Evolutionary conservation across 2,329 filamentous ascomycete species (phyloP).

Genomic region (Shiraia bambusicola): DNA sequence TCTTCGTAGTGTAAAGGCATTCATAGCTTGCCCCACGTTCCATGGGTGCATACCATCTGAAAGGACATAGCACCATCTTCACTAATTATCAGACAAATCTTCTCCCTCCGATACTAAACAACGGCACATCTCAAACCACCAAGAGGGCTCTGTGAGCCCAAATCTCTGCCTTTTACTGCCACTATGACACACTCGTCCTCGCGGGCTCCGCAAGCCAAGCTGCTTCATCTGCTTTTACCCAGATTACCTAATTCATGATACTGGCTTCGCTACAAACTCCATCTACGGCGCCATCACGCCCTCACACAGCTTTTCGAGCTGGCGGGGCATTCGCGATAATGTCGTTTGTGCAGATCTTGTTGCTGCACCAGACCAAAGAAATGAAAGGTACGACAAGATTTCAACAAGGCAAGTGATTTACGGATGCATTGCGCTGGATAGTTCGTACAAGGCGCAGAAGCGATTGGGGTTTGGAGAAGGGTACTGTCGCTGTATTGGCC

Average conservation of each 20-base stretch:
- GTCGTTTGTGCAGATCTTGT: constrained; percentile 2
- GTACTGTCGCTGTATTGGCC: background rate
- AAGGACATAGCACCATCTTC: too few species aligned
- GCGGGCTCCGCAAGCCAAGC: constrained; percentile 2
- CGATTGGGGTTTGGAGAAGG: constrained; percentile 2
- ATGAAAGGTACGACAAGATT: constrained; percentile 7
- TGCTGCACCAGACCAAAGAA: constrained; percentile 6
- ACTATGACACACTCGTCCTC: constrained; percentile 6
- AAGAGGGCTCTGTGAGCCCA: constrained; percentile 1
- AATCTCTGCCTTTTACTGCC: constrained; percentile 5
- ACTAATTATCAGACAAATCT: background rate
- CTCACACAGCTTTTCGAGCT: constrained; percentile 5
- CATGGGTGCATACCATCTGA: too few species aligned
- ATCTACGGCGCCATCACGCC: constrained; percentile 4
- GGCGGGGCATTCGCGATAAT: constrained; percentile 5
- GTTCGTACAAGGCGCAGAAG: constrained; percentile 5
- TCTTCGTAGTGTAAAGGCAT: too few species aligned
- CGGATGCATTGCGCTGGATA: constrained; percentile 6
- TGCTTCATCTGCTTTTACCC: too few species aligned
- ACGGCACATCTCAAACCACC: background rate
- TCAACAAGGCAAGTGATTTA: constrained; percentile 3
- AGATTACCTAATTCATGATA: constrained; percentile 3
- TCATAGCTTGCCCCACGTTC: too few species aligned
- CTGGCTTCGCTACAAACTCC: constrained; percentile 3
- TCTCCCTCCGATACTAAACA: background rate